These are phyloP conservation scores for Adenanthera pavonina DNA, from an alignment of 306 rosid genomes.

Conservation along the genomic window DNA sequence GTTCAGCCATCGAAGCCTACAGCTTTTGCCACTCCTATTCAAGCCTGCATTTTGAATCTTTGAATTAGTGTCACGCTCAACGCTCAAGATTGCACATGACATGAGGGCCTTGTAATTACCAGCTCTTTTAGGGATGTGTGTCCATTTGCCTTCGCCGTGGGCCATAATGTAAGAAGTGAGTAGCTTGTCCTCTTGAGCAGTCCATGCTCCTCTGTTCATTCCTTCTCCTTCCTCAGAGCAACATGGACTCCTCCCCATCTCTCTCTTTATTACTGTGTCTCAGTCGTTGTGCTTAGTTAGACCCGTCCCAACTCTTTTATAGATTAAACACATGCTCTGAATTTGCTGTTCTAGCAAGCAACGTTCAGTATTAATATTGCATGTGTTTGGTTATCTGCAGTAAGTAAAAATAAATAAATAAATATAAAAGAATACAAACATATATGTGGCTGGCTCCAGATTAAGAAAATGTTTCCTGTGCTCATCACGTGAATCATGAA, in stretches of 20 bases:
- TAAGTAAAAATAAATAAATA: not conserved
- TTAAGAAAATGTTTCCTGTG: not conserved
- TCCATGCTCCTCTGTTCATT: constrained; percentile 22
- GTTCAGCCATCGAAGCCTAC: constrained; percentile 26
- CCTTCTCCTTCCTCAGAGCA: not conserved
- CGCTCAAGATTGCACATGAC: not conserved
- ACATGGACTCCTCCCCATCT: constrained; percentile 15
- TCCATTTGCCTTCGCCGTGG: constrained; percentile 24
- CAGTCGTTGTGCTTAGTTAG: not conserved
- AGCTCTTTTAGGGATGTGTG: constrained; percentile 1
- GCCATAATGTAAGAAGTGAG: not conserved
- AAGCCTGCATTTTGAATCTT: not conserved
- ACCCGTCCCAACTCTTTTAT: not conserved
- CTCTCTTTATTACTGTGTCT: not conserved
- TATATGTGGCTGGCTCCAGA: not conserved
- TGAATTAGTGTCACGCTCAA: not conserved
- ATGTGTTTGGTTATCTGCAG: not conserved
- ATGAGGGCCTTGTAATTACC: not conserved
- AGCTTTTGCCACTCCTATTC: constrained; percentile 26
- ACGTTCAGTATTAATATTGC: not conserved
- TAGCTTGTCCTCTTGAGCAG: constrained; percentile 3
- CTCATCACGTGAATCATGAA: not conserved
- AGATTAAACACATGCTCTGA: not conserved
- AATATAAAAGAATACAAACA: not conserved
- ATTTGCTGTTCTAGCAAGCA: not conserved